Base-by-base conservation (phyloP, 2,329 filamentous ascomycete genomes). In the Tolypocladium amazonense region DNA sequence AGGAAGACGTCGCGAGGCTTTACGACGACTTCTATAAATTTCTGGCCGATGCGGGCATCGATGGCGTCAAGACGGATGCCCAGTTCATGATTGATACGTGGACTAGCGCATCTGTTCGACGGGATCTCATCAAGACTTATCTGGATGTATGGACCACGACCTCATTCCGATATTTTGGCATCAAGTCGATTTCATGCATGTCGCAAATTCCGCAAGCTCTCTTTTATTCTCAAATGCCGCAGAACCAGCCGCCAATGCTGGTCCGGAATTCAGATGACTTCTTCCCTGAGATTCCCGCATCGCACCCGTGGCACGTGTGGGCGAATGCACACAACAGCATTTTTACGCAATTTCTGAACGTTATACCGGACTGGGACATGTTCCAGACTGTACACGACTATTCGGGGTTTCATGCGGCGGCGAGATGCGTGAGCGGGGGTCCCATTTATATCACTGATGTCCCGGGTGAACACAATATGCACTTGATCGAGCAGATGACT, bases 221-320 rank as follows among this genome's bases (percentile, higher is more conserved):
- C 12, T 97, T 96, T 74, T 86, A 92, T 70, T 88, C 88, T 1
- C 90, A 95, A 66, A 77, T 96, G 30, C 89, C 89, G 1, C 83
- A 79, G n/a, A 90, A 88, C 69, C 85, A 86, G 56, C 89, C 90
- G 0, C 79, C 84, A 0, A 80, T 95, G 30, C 78, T 92, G 0
- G 82, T 92, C 23, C 88, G 94, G 55, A 97, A 95, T 74, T 95
- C 90, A 0, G 92, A 87, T 63, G 89, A 97, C 73, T 99, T 92
- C 79, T 97, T 95, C 72, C 94, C 94, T 0, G 84, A 92, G 53
- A 82, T 92, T 4, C 83, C 87, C 0, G 82, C 85, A 0, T 91
- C 88, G 8, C 94, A 99, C 63, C 84, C 92, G 0, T 99, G 94
- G 93, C 94, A 99, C 72, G 82, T 97, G 41, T 99, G 95, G 79